Base-by-base conservation (phyloP, 345 rosid genomes). In the Lagerstroemia speciosa region DNA sequence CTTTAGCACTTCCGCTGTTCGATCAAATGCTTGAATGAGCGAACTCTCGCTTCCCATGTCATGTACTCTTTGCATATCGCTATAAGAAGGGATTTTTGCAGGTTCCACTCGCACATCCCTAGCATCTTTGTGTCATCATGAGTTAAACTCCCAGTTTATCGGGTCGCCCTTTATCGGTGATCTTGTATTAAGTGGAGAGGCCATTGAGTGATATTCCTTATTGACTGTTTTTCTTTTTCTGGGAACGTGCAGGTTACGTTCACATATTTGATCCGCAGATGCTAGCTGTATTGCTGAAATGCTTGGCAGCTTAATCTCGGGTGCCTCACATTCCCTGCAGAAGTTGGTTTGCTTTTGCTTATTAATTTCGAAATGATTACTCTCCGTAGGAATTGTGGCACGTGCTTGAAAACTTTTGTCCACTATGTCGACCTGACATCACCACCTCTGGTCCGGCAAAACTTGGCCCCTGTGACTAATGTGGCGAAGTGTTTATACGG, bases 11-110 rank as follows among this genome's bases (percentile, higher is more conserved):
- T 12, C 5, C 17, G 14, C n/a, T 46, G 29, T 41, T 69, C 55
- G 36, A 62, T 22, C 26, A 45, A 69, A 46, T 55, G 63, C 65
- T 5, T 55, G 52, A 46, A 30, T 58, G 72, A 58, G 16, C 20
- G 4, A 33, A 29, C 58, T 29, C 1, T 22, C 55, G 55, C 9
- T 41, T 41, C 9, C 14, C 3, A 9, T 41, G 46, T 41, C 46
- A 7, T 41, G 10, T 14, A 9, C 15, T 41, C 46, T 41, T 41
- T 38, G 11, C 14, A 41, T 41, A 41, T 41, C 46, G 15, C 46
- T 41, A 14, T 3, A 41, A 9, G 46, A 14, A n/a, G 6, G 61
- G 16, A 60, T 5, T 3, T 60, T 60, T 60, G 32, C 64, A 60
- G 19, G 34, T 60, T 10, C 20, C 8, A 33, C 16, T 41, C 15